Base-by-base conservation (phyloP, 2,329 filamentous ascomycete species). In the Colletotrichum tabaci region DNA sequence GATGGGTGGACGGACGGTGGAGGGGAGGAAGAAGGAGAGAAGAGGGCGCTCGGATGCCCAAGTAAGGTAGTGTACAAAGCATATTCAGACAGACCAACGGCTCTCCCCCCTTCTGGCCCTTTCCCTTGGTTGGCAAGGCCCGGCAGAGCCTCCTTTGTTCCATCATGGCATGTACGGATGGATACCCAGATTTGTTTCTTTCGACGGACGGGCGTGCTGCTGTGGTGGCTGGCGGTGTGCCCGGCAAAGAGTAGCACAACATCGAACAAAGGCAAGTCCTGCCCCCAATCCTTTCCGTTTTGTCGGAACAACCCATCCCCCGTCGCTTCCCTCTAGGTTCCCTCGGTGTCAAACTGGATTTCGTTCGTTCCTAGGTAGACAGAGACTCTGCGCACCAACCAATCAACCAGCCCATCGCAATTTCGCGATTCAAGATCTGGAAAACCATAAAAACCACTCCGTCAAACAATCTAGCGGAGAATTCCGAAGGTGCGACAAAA, bases 111-210 rank as follows among this genome's bases (percentile, higher is more conserved):
- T 30, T 30, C 30, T 30, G 30, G 30, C 7, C 30, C 30, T 30
- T 30, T 30, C 30, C 7, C 7, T 9, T 30, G 30, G 30, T 30
- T 40, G 58, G 44, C 52, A 38, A 64, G 38, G n/a, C 49, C 26
- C 15, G 23, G 61, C 53, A 70, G 67, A 70, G 67, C 67, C 67
- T 70, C 67, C 67, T 66, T 42, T 63, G 49, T 52, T 63, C 21
- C 49, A 61, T 55, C 61, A 40, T 30, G 15, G 49, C 61, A 44
- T 63, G 47, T 50, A 61, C 46, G 30, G 30, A 30, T 8, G 30
- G 26, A 26, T 4, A 26, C 26, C 58, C 58, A 18, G 58, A 12
- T 40, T 56, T 56, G 52, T 56, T 56, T 56, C 52, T 56, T 56
- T 40, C 38, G 52, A 56, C 56, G 65, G 26, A 26, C 26, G 26